These are phyloP conservation scores for Boechera stricta DNA, from an alignment of 345 rosid genomes.

Conservation along the genomic window DNA sequence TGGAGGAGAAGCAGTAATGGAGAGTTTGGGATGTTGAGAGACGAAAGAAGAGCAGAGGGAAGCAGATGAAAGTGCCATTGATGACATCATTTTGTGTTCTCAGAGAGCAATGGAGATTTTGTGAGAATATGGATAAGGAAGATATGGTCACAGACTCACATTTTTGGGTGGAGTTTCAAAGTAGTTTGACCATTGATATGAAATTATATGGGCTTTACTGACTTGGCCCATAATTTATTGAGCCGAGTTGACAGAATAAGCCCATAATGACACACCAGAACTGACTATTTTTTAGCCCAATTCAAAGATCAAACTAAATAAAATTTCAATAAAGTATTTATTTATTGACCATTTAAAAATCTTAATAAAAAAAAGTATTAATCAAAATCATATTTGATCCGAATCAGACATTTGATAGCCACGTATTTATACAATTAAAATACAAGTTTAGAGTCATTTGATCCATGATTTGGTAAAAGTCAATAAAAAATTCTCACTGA, in stretches of 20 bases:
- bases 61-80: slow-evolving; percentile 52
- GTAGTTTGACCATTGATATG: slow-evolving; percentile 7
- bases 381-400: neutral
- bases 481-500: neutral
- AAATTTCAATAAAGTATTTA: neutral
- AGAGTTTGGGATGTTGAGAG: slow-evolving; percentile 36
- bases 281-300: neutral
- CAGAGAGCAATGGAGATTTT: slow-evolving; percentile 36
- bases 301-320: neutral
- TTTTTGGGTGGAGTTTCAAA: slow-evolving; percentile 18
- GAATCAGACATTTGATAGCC: neutral
- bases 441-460: no score
- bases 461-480: no score
- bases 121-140: slow-evolving; percentile 52
- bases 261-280: neutral
- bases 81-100: slow-evolving; percentile 48
- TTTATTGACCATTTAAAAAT: neutral
- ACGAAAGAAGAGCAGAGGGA: slow-evolving; percentile 40
- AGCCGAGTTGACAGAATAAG: neutral
- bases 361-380: neutral
- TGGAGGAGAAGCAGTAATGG: slow-evolving; percentile 31
- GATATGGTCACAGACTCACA: slow-evolving; percentile 27
- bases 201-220: slow-evolving; percentile 21
- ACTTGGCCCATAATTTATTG: neutral
- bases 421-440: no score